phyloP scores from a whole-genome alignment of 2,329 filamentous ascomycete genomes.

The Beauveria asiatica region DNA sequence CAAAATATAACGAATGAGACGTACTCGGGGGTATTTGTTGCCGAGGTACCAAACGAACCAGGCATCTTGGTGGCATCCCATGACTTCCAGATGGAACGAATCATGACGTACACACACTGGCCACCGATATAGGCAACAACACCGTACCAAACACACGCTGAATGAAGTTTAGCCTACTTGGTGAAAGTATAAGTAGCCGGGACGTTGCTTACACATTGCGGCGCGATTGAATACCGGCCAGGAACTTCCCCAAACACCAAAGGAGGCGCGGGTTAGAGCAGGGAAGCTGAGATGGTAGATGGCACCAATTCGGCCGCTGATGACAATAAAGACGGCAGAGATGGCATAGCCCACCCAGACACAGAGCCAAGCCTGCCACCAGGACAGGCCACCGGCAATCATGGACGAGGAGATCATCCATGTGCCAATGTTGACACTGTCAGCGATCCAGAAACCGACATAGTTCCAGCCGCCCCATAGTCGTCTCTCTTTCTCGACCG shows the following conservation, averaged over 20 bases:
- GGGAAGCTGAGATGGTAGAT: conserved; percentile 87
- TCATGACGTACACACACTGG: conserved; percentile 81
- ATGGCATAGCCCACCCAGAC: conserved; percentile 82
- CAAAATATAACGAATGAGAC: conserved; percentile 84
- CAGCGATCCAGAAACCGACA: conserved; percentile 78
- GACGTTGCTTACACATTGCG: conserved; percentile 51
- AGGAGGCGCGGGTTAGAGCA: conserved; percentile 67
- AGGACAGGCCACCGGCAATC: conserved; percentile 69
- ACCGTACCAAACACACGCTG: conserved; percentile 77
- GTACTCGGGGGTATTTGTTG: conserved; percentile 67
- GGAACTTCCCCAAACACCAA: conserved; percentile 80
- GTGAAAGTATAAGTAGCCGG: no score
- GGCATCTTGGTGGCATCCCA: conserved; percentile 53
- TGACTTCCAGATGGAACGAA: conserved; percentile 69
- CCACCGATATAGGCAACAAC: conserved; percentile 82
- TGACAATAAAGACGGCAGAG: conserved; percentile 63
- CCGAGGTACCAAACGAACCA: conserved; percentile 59
- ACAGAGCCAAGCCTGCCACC: conserved; percentile 89
- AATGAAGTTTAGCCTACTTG: background rate
- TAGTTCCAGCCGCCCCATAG: conserved; percentile 87
- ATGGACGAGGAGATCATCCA: conserved; percentile 90
- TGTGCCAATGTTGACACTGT: conserved; percentile 83
- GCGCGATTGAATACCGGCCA: conserved; percentile 87
- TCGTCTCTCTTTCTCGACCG: conserved; percentile 69
- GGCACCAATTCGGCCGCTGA: conserved; percentile 77